Base-by-base conservation (phyloP, 176 grass and related monocot species). In the Tillandsia fasciculata region DNA sequence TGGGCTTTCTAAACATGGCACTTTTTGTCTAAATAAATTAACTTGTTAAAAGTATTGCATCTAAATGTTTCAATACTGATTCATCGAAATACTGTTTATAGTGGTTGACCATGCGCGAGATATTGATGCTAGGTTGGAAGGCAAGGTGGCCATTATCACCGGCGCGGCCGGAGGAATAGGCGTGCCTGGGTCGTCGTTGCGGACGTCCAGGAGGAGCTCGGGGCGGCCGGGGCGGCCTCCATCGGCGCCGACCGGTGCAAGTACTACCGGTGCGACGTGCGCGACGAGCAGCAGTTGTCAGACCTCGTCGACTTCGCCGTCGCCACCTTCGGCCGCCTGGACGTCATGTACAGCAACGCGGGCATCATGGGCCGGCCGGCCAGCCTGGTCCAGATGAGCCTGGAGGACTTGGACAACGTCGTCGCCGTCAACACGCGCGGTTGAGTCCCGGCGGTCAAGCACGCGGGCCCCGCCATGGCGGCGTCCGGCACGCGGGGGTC, bases 351-450 rank as follows among this genome's bases (percentile, higher is more conserved):
- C 85, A 88, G 81, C 81, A 88, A 84, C 70, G 86, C 86, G 9
- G 86, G 86, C 5, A 78, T 53, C 49, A 0, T 47, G 17, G 69
- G 69, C 23, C 26, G 9, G 7, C 54, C 54, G 12, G 14, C 54
- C 54, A 20, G 14, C 54, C 54, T 14, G 54, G 1, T 59, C 54
- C 85, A 91, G 3, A 74, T 82, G 74, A 80, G 91, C 85, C 63
- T 88, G 22, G 15, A 26, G 0, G 77, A 67, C 64, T 68, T 91
- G 13, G 91, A 96, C 74, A 72, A 78, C 74, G 85, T 91, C 26
- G 88, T 96, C 85, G 78, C 82, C 63, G 83, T 91, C 77, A 96
- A 96, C 76, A 79, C 82, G 79, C 80, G 80, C 5, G 91, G 91
- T 28, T 72, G 71, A 0, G 84, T 81, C 11, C 76, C 82, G 3